phyloP scores from a whole-genome alignment of 1,139 yeast species.

The Arxiozyma bovina region DNA sequence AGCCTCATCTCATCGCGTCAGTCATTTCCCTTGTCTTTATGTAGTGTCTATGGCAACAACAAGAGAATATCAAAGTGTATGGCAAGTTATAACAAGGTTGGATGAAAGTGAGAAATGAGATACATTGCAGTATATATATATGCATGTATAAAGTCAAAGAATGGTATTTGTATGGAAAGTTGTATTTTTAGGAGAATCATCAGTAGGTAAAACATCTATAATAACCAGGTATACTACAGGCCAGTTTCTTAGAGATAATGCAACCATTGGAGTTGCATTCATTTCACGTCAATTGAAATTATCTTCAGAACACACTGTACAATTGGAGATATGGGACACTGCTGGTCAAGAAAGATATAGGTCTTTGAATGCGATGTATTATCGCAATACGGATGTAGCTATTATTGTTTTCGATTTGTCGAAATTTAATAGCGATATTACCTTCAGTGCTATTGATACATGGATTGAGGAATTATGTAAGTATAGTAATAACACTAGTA shows the following conservation, averaged over 20 bases:
- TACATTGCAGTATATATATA: neutral
- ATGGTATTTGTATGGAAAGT: constrained; percentile 28
- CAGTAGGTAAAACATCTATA: constrained; percentile 86
- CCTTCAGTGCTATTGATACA: constrained; percentile 79
- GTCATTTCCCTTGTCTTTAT: neutral
- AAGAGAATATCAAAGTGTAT: neutral
- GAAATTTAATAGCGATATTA: constrained; percentile 36
- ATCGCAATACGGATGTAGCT: constrained; percentile 76
- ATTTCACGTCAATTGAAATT: constrained; percentile 72
- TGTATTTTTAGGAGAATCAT: constrained; percentile 87
- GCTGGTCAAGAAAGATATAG: constrained; percentile 83
- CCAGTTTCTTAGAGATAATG: constrained; percentile 84
- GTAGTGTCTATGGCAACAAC: too few relatives aligned
- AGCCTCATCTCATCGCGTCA: neutral
- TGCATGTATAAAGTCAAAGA: neutral
- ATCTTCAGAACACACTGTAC: constrained; percentile 47
- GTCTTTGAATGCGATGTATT: constrained; percentile 78
- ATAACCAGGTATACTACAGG: constrained; percentile 89
- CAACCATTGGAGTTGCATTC: constrained; percentile 96
- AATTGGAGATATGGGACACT: constrained; percentile 80
- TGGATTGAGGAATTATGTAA: constrained; percentile 91
- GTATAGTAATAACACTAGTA: constrained; percentile 57
- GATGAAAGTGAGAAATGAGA: neutral
- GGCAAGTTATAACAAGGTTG: neutral
- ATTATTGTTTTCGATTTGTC: constrained; percentile 69